Evolutionary conservation across 441 rosid species (phyloP).

Genomic region (Melastoma candidum): DNA sequence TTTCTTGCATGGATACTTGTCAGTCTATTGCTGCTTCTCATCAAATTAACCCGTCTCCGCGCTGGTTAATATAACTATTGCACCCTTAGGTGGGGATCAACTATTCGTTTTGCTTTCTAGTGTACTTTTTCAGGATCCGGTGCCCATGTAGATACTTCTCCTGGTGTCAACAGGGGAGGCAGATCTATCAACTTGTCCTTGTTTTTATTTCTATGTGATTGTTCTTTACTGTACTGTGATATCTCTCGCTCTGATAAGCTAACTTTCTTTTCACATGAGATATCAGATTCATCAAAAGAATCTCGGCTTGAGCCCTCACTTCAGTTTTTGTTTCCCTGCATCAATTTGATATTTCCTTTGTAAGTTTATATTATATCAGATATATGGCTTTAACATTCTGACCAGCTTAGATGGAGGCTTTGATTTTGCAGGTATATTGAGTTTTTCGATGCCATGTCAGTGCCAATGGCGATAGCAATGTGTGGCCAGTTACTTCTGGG

Average conservation of each 20-base stretch:
- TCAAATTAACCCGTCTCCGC: conserved; percentile 9
- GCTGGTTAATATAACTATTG: conserved; percentile 11
- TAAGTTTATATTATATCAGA: conserved; percentile 28
- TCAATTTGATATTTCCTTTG: conserved; percentile 34
- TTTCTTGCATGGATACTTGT: not conserved
- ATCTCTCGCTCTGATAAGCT: conserved; percentile 26
- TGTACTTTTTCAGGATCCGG: conserved; percentile 7
- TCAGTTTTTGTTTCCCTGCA: conserved; percentile 30
- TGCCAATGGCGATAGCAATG: no score
- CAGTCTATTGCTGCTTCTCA: conserved; percentile 11
- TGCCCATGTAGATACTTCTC: not conserved
- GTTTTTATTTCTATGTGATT: not conserved
- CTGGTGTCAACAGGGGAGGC: not conserved
- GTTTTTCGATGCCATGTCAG: conserved; percentile 8
- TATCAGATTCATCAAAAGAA: conserved; percentile 57
- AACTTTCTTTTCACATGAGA: conserved; percentile 41
- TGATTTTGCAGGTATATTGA: conserved; percentile 75
- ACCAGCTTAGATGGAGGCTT: conserved; percentile 23
- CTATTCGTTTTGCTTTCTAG: conserved; percentile 9
- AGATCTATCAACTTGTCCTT: not conserved
- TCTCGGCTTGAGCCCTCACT: conserved; percentile 61
- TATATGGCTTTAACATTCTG: conserved; percentile 16
- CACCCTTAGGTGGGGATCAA: conserved; percentile 12
- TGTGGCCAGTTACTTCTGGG: no score
- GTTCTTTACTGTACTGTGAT: conserved; percentile 2